Percentiles rank a stretch among this genome's conserved stretches.
Evolutionary conservation across 805 yeast genomes (phyloP).

Genomic region (Komagataella kurtzmanii): DNA sequence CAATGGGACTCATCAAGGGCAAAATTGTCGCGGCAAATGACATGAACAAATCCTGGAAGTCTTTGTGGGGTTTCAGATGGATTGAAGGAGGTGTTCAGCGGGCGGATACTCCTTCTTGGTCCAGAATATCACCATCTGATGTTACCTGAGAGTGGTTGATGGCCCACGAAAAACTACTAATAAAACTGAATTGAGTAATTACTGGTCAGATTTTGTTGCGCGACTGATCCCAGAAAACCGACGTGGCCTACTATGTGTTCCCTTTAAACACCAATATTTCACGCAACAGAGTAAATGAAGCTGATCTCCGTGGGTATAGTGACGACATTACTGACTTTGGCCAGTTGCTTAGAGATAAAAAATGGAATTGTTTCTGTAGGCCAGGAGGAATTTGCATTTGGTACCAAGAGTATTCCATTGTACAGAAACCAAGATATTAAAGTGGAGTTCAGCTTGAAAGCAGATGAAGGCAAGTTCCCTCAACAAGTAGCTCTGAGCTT

Average conservation of each 20-base stretch:
- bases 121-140: neutral
- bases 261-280: neutral
- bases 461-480: neutral
- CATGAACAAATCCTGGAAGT: constrained; percentile 27
- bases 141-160: neutral
- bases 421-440: neutral
- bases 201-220: neutral
- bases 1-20: constrained; percentile 80
- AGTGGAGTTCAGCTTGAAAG: neutral
- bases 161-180: neutral
- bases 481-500: neutral
- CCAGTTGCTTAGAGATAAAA: neutral
- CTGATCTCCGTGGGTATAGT: neutral
- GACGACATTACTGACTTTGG: neutral
- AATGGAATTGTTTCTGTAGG: neutral
- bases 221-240: neutral
- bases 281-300: neutral
- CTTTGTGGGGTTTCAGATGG: constrained; percentile 38
- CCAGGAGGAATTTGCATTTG: neutral
- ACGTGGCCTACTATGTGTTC: neutral
- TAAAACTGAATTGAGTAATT: neutral
- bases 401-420: neutral
- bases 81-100: constrained; percentile 15
- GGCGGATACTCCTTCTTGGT: neutral
- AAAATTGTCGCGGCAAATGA: constrained; percentile 66